Base-by-base conservation (phyloP, 2,329 filamentous ascomycete species). In the Alternaria panax region DNA sequence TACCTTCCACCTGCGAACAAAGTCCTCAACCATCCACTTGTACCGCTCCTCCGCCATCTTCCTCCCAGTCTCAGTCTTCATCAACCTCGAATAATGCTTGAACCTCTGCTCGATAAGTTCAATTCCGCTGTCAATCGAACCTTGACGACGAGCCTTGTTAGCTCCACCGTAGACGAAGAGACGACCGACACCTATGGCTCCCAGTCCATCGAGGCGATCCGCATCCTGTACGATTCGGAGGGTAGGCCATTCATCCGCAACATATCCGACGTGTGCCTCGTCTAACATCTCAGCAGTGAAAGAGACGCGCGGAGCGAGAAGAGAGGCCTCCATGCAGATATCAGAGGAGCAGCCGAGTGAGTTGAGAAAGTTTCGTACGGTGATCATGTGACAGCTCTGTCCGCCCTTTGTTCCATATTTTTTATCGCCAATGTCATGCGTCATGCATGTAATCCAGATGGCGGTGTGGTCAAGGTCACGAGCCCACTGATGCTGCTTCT, bases 1-100 rank as follows among this genome's bases (percentile, higher is more conserved):
- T 4, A 5, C 45, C 28, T 16, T 6, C 45, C 28, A 47, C 45
- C 12, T 14, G 3, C 20, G 8, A 14, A 51, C 16, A 27, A 38
- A 20, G 14, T 27, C 14, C 2, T 9, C 0, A 11, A 18, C 4
- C 45, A 45, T 45, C 20, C 51, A 55, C 43, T 12, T 40, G 5
- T 46, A 46, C 18, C 51, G 36, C 30, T 50, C 7, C 11, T 46
- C 30, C 0, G 45, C 56, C 28, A 55, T 30, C 7, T 45, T 28
- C 45, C 9, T 48, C 12, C 28, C 56, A 30, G 45, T 32, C 22
- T 51, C 18, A 5, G 56, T 55, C 43, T 34, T 40, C 7, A 59
- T 34, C 12, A 14, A 6, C 12, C 25, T 22, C 2, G 22, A 1
- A 11, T 54, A 55, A 7, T 36, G 18, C 11, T 2, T 12, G 8